phyloP scores from a whole-genome alignment of 345 rosid species.

The Eucalyptus virginea region DNA sequence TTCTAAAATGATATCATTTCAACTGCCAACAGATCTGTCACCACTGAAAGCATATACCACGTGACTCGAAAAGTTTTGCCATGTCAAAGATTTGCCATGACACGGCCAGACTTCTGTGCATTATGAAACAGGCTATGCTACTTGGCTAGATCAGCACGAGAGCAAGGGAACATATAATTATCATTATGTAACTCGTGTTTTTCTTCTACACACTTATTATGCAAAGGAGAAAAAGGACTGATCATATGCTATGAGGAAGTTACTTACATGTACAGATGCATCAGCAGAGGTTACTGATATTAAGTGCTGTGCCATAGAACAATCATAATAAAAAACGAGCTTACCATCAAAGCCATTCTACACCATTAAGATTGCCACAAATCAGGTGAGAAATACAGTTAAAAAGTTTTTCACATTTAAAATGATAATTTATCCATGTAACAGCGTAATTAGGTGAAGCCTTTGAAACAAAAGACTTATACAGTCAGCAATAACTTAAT shows the following conservation, averaged over 20 bases:
- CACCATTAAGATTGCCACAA: not conserved
- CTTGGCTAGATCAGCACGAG: not conserved
- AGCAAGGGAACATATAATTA: not conserved
- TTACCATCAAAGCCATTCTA: constrained; percentile 88
- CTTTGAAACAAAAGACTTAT: not conserved
- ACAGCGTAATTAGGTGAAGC: not conserved
- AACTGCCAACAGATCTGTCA: not conserved
- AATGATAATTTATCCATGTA: not conserved
- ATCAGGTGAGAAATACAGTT: not conserved
- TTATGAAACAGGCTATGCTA: not conserved
- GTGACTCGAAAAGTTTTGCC: not conserved
- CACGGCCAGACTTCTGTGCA: not conserved
- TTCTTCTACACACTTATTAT: not conserved
- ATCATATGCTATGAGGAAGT: not conserved
- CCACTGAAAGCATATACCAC: not conserved
- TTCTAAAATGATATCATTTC: not conserved
- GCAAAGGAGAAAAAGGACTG: not conserved
- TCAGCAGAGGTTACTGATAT: not conserved
- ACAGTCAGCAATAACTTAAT: not conserved
- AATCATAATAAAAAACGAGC: constrained; percentile 75
- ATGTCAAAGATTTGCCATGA: not conserved
- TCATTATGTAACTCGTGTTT: not conserved
- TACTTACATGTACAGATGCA: not conserved
- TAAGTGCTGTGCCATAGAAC: constrained; percentile 86
- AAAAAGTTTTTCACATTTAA: not conserved